These are phyloP conservation scores for Termitomyces sp. DNA, from an alignment of 768 basidiomycete genomes.

Conservation along the genomic window DNA sequence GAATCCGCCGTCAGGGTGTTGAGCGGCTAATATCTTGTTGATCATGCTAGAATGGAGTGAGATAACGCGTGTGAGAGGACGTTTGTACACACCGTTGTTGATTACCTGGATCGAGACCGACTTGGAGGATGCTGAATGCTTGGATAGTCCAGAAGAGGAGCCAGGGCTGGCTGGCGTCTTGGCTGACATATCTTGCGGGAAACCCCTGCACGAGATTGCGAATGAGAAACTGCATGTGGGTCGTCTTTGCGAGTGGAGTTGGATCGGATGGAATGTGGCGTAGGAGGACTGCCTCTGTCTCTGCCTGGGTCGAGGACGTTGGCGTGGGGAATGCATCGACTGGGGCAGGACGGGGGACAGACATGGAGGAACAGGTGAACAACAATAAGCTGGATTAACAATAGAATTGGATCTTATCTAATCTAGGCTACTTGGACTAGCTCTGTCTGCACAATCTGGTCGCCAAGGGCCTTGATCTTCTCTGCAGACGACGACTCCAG, in stretches of 20 bases:
- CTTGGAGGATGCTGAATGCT: conserved; percentile 73
- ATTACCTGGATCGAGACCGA: conserved; percentile 72
- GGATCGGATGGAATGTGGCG: conserved; percentile 41
- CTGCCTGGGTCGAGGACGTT: conserved; percentile 59
- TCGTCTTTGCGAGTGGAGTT: conserved; percentile 50
- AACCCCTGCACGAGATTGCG: conserved; percentile 76
- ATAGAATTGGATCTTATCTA: conserved; percentile 8
- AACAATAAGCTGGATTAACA: conserved; percentile 3
- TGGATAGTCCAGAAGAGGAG: conserved; percentile 92
- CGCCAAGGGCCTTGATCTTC: conserved; percentile 25
- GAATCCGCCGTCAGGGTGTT: conserved; percentile 88
- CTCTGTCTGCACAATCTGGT: conserved; percentile 33
- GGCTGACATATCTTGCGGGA: conserved; percentile 70
- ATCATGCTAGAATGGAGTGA: conserved; percentile 54
- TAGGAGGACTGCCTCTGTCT: conserved; percentile 64
- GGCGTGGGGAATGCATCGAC: conserved; percentile 59
- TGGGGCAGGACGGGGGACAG: conserved; percentile 28
- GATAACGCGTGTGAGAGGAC: neutral
- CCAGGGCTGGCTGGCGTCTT: conserved; percentile 97
- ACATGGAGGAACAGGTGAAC: conserved; percentile 14
- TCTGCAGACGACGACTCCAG: conserved; percentile 19
- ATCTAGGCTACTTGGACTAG: conserved; percentile 1
- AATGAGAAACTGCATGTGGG: conserved; percentile 75
- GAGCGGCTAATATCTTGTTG: conserved; percentile 75
- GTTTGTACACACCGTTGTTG: conserved; percentile 63